Evolutionary conservation across 2,329 filamentous ascomycete species (phyloP).

Genomic region (Epicoccum nigrum): DNA sequence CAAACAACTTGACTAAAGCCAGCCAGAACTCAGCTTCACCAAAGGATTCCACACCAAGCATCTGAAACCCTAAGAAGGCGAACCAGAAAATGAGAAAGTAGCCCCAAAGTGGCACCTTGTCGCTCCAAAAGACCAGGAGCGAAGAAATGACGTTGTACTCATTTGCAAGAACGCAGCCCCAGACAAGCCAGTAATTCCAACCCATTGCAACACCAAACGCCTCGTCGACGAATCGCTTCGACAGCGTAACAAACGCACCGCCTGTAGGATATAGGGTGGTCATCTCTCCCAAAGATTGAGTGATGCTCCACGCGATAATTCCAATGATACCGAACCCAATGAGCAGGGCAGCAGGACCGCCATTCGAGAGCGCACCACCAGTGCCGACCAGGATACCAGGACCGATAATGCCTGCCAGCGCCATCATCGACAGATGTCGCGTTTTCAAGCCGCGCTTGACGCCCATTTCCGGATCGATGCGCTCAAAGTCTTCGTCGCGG

Average conservation of each 20-base stretch:
- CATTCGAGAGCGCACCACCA: slow-evolving; percentile 70
- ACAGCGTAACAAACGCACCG: slow-evolving; percentile 73
- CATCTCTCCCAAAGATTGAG: slow-evolving; percentile 77
- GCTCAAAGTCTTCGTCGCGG: slow-evolving; percentile 36
- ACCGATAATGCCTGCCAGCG: slow-evolving; percentile 62
- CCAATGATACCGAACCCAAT: slow-evolving; percentile 79
- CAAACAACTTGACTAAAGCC: slow-evolving; percentile 48
- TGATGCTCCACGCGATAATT: slow-evolving; percentile 69
- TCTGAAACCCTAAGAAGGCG: slow-evolving; percentile 47
- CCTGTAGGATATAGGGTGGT: slow-evolving; percentile 75
- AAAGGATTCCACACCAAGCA: slow-evolving; percentile 50
- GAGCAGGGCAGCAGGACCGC: slow-evolving; percentile 73
- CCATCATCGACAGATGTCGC: slow-evolving; percentile 67
- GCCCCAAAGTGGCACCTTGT: slow-evolving; percentile 52
- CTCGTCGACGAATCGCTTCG: slow-evolving; percentile 63
- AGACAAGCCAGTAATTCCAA: slow-evolving; percentile 59
- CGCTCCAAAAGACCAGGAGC: slow-evolving; percentile 70
- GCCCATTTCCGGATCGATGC: slow-evolving; percentile 65
- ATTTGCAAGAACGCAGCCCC: slow-evolving; percentile 69
- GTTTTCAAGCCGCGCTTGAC: slow-evolving; percentile 74
- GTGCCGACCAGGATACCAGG: slow-evolving; percentile 75
- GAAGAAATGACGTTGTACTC: slow-evolving; percentile 74
- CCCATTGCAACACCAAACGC: slow-evolving; percentile 32
- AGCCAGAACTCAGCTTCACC: slow-evolving; percentile 54
- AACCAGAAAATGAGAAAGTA: slow-evolving; percentile 53